Evolutionary conservation across 805 yeast genomes (phyloP).

Genomic region (Yarrowia yakushimensis): DNA sequence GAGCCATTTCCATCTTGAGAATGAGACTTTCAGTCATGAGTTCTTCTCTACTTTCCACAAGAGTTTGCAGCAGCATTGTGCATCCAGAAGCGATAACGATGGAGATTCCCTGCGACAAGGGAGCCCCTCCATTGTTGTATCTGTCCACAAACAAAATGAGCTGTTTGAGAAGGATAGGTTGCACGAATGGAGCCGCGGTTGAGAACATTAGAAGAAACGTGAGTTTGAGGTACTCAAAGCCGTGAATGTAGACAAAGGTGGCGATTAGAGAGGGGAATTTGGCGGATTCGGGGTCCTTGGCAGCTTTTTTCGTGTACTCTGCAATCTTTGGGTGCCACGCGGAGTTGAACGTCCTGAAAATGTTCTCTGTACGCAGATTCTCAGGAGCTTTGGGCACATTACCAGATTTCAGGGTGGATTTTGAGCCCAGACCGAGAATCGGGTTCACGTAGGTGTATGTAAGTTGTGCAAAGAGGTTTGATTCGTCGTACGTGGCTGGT

Average conservation of each 20-base stretch:
- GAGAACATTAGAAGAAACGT: neutral
- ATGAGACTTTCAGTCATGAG: neutral
- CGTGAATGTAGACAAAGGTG: neutral
- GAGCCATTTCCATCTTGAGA: neutral
- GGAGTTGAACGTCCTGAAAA: neutral
- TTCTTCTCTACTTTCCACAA: neutral
- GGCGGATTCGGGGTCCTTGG: neutral
- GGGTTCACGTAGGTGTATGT: neutral
- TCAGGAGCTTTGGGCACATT: neutral
- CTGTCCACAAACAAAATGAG: neutral
- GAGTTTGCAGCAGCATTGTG: neutral
- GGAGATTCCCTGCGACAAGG: neutral
- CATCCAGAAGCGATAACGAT: neutral
- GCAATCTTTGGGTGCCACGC: neutral
- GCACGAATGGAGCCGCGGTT: neutral
- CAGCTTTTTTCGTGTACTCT: neutral
- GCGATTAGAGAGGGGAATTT: neutral
- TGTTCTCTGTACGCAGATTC: neutral
- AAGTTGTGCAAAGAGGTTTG: neutral
- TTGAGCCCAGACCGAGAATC: neutral
- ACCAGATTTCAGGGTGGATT: neutral
- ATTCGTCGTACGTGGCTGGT: neutral
- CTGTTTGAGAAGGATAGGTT: neutral
- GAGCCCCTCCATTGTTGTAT: neutral
- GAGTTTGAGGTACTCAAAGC: neutral